Conservation (phyloP, 1,284 basidiomycete species). For the Coriolopsis trogii region DNA sequence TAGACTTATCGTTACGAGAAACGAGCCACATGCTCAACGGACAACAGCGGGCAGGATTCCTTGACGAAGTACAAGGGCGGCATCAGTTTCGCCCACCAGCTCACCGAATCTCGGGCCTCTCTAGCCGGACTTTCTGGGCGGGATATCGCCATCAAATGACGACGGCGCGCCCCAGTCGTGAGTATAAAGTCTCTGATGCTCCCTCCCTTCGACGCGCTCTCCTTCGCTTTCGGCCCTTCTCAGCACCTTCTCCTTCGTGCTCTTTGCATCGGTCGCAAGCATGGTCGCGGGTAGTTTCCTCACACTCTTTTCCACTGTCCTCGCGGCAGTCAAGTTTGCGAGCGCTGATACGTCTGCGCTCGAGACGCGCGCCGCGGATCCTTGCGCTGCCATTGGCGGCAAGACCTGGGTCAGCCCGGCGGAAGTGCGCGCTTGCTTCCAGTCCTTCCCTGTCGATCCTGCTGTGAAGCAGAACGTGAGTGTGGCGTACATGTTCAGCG, state of each 20-base stretch:
- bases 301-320: conserved; percentile 10
- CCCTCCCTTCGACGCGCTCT: neutral
- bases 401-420: conserved; percentile 55
- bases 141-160: conserved; percentile 1
- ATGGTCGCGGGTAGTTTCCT: conserved; percentile 21
- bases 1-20: too few species aligned
- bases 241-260: neutral
- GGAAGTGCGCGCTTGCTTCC: conserved; percentile 53
- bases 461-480: conserved; percentile 51
- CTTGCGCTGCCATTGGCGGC: conserved; percentile 52
- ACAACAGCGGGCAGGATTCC: too few species aligned
- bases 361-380: conserved; percentile 36
- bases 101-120: too few species aligned
- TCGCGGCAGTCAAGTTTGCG: conserved; percentile 11
- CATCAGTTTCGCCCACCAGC: too few species aligned
- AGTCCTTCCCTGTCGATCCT: conserved; percentile 46
- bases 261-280: conserved; percentile 1
- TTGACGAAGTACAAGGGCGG: too few species aligned
- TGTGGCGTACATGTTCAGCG: neutral
- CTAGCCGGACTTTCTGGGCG: too few species aligned
- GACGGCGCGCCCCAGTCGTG: too few species aligned
- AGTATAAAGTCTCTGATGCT: neutral
- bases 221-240: neutral
- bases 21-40: too few species aligned
- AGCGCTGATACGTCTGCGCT: conserved; percentile 8